Evolutionary conservation across 2,329 filamentous ascomycete species (phyloP).

Genomic region (Knoxdaviesia capensis): DNA sequence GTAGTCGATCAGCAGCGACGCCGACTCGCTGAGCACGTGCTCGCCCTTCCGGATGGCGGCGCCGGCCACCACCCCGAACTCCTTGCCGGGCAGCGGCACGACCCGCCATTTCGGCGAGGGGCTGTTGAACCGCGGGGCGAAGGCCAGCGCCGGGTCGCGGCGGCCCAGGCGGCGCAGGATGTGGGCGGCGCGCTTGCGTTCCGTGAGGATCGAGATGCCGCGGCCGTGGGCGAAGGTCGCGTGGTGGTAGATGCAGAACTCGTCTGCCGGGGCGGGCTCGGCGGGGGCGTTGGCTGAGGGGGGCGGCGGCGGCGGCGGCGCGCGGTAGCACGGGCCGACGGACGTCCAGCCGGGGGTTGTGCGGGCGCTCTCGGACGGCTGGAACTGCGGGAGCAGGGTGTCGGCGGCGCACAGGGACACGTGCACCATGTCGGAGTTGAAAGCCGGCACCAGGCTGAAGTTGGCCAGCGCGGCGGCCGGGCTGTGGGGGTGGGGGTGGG

Average conservation of each 20-base stretch:
- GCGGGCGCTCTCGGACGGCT: neutral
- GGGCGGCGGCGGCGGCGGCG: neutral
- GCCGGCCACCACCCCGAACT: conserved; percentile 15
- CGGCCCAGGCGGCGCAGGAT: conserved; percentile 12
- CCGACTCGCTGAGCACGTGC: conserved; percentile 17
- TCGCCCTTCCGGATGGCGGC: conserved; percentile 15
- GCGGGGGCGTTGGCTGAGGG: neutral
- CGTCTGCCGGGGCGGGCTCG: neutral
- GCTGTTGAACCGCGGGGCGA: neutral
- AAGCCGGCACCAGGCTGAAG: neutral
- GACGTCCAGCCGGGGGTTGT: neutral
- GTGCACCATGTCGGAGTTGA: conserved; percentile 1
- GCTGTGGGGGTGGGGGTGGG: no score
- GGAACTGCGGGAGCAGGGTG: neutral
- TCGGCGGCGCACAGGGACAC: neutral
- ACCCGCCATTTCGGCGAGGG: conserved; percentile 11
- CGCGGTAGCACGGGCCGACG: neutral
- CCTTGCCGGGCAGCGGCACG: conserved; percentile 17
- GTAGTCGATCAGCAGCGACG: conserved; percentile 19
- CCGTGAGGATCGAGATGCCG: conserved; percentile 19
- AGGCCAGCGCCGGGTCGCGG: conserved; percentile 5
- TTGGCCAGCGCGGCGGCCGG: neutral
- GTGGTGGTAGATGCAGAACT: conserved; percentile 15
- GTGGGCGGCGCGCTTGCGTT: conserved; percentile 11
- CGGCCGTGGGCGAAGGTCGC: conserved; percentile 14